Percentiles rank a stretch among this genome's conserved stretches.
Evolutionary conservation across 306 rosid genomes (phyloP).

Genomic region (Cyamopsis tetragonoloba): DNA sequence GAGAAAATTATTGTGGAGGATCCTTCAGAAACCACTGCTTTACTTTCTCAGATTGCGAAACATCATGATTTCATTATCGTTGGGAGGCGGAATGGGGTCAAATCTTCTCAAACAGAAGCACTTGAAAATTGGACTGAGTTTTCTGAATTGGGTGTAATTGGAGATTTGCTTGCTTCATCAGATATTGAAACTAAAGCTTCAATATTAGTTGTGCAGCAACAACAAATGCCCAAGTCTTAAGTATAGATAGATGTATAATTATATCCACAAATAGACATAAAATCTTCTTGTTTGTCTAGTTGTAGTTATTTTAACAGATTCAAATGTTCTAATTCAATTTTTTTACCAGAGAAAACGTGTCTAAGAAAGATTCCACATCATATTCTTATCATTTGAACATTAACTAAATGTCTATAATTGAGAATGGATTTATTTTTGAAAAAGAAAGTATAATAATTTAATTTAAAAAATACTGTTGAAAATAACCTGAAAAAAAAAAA

Average conservation of each 20-base stretch:
- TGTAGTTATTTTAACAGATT: neutral
- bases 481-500: too few relatives aligned
- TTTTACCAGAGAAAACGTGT: neutral
- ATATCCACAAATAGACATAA: too few relatives aligned
- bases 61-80: constrained; percentile 37
- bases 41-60: neutral
- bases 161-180: constrained; percentile 53
- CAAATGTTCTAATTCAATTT: neutral
- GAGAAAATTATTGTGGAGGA: neutral
- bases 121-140: constrained; percentile 50
- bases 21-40: constrained; percentile 19
- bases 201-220: constrained; percentile 46
- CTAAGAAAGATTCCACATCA: neutral
- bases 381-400: neutral
- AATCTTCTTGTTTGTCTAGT: neutral
- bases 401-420: neutral
- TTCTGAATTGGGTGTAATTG: constrained; percentile 45
- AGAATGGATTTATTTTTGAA: too few relatives aligned
- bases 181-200: constrained; percentile 32
- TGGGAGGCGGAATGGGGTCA: constrained; percentile 37
- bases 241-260: neutral
- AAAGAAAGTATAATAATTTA: too few relatives aligned
- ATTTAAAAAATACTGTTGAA: too few relatives aligned
- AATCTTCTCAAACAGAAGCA: constrained; percentile 35
- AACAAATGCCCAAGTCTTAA: neutral